phyloP scores from a whole-genome alignment of 179 eudicot species.

The Pouteria campechiana region DNA sequence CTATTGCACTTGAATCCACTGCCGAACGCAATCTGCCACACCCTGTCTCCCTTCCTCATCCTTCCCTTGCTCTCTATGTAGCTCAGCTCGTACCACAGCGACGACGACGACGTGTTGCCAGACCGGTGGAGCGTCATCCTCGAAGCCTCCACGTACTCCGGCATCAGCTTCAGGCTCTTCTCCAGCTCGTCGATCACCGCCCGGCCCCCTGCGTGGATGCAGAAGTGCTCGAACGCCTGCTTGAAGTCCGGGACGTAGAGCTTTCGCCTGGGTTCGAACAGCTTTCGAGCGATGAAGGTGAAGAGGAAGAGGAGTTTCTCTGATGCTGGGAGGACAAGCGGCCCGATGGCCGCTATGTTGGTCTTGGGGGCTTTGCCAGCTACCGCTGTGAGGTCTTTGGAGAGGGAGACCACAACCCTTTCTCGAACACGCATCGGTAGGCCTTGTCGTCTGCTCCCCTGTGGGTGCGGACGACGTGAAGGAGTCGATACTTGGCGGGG shows the following conservation, averaged over 20 bases:
- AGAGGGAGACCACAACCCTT: constrained; percentile 39
- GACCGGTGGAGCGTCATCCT: constrained; percentile 63
- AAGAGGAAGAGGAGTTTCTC: constrained; percentile 44
- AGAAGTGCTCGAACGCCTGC: constrained; percentile 57
- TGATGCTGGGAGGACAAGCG: constrained; percentile 43
- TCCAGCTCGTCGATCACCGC: constrained; percentile 64
- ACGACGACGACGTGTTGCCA: constrained; percentile 62
- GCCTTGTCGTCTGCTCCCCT: constrained; percentile 45
- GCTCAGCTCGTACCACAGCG: constrained; percentile 61
- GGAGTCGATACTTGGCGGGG: constrained; percentile 43
- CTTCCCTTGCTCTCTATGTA: constrained; percentile 59
- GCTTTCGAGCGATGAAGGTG: constrained; percentile 24
- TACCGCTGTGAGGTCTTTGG: constrained; percentile 50
- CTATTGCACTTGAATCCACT: constrained; percentile 69
- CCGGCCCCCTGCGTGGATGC: constrained; percentile 66
- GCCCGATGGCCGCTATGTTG: constrained; percentile 50
- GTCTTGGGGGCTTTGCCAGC: constrained; percentile 52
- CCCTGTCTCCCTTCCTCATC: constrained; percentile 48
- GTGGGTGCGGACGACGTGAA: constrained; percentile 49
- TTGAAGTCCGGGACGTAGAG: constrained; percentile 62
- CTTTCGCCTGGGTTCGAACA: constrained; percentile 30
- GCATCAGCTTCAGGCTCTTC: constrained; percentile 40
- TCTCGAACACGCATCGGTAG: constrained; percentile 52
- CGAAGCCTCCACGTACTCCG: constrained; percentile 50
- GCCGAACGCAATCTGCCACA: constrained; percentile 71